phyloP scores from a whole-genome alignment of 371 early-diverging fungal genomes.

The Haplosporangium sp. region DNA sequence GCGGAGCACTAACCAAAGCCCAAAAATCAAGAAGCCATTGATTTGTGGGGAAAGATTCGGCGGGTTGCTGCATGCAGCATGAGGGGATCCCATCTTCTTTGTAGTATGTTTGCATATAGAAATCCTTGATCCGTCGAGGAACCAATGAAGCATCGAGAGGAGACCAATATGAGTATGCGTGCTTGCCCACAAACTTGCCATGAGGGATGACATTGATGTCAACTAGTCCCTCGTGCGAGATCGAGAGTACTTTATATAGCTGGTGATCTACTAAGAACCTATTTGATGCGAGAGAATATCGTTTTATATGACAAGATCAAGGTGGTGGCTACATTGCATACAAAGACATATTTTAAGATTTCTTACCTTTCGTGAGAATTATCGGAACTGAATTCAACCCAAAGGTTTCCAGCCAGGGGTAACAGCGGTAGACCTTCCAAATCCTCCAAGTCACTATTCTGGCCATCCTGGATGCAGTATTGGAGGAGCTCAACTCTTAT shows the following conservation, averaged over 20 bases:
- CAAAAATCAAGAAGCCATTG: constrained; percentile 8
- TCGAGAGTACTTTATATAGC: no score
- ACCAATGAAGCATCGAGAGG: no score
- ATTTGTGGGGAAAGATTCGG: background rate
- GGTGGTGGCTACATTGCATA: no score
- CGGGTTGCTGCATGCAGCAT: background rate
- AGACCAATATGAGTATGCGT: no score
- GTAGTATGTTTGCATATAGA: background rate
- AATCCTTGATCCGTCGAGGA: background rate
- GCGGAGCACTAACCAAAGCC: background rate
- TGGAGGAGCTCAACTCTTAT: constrained; percentile 4
- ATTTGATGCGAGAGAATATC: no score
- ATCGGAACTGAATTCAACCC: constrained; percentile 15
- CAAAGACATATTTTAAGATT: background rate
- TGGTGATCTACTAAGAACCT: no score
- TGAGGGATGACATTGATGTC: no score
- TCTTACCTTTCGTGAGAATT: background rate
- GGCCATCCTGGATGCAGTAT: constrained; percentile 9
- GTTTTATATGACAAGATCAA: no score
- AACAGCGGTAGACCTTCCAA: constrained; percentile 18
- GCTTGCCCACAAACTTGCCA: no score
- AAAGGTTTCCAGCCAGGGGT: constrained; percentile 9
- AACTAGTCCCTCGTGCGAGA: no score
- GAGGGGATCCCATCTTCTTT: background rate
- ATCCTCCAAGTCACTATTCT: background rate